Base-by-base conservation (phyloP, 768 basidiomycete species). In the Pulveroboletus sp. region DNA sequence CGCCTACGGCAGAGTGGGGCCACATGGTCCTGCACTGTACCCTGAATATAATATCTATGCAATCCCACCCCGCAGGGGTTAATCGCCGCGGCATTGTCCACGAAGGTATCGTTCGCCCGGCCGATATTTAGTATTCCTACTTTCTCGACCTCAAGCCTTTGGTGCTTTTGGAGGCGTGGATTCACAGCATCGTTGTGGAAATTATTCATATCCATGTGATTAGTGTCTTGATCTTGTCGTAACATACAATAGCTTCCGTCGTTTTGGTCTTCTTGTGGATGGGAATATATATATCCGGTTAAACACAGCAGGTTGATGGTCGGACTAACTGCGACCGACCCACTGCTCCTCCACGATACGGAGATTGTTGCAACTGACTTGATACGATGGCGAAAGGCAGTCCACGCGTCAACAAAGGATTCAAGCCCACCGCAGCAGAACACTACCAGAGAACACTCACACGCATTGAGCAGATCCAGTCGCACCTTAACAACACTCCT, bases 381-480 rank as follows among this genome's bases (percentile, higher is more conserved):
- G 34, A 41, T 34, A 48, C 29, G 27, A 65, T 62, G 63, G 24
- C 54, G 9, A 60, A 60, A 31, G 50, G 30, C 20, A 54, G 26
- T 42, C 45, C 62, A 0, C 35, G 43, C 7, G 24, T 36, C 11
- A 27, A 37, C 23, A 41, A 43, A 30, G 61, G 49, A 32, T 43
- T 9, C 50, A 53, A 55, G 26, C 48, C 58, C 23, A 56, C 53
- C 14, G 8, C 65, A n/a, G 76, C 81, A 43, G 81, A 84, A 23
- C 76, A 80, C 54, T 73, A 80, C 60, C 72, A 77, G 55, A 74
- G 74, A 38, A 87, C 89, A 13, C 64, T 77, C n/a, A 73, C 80
- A 6, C 81, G 90, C 19, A 73, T 93, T 20, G 67, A 79, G 44
- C 78, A 77, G 58, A 81, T 93, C 47, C 82, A 84, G 63, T 73